These are phyloP conservation scores for Acanthamoeba polyphaga DNA, from an alignment of 208 protist genomes.

Conservation along the genomic window DNA sequence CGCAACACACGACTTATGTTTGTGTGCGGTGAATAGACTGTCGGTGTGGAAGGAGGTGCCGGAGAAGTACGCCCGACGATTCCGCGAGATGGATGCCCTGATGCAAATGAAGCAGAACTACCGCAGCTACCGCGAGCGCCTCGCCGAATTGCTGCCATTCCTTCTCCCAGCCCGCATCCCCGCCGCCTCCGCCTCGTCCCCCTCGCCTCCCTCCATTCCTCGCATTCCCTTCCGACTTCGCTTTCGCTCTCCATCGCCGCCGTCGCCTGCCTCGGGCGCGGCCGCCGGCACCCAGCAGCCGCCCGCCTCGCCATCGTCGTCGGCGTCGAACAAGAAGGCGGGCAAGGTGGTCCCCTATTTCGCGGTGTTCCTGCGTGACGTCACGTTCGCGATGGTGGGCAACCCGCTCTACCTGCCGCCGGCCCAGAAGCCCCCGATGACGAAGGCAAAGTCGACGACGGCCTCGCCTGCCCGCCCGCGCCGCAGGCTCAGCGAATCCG, in stretches of 20 bases:
- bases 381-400: neutral
- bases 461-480: neutral
- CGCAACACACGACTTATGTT: neutral
- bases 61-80: neutral
- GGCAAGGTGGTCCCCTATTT: constrained; percentile 13
- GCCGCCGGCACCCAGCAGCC: neutral
- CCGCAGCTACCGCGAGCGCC: neutral
- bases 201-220: neutral
- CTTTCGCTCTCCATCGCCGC: neutral
- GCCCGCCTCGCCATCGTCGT: neutral
- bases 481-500: neutral
- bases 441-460: no score
- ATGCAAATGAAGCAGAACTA: constrained; percentile 6
- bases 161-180: no score
- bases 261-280: neutral
- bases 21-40: neutral
- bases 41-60: neutral
- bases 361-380: neutral
- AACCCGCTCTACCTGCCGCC: constrained; percentile 14
- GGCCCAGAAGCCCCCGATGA: neutral
- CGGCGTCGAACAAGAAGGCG: neutral
- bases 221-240: neutral
- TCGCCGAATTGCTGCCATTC: neutral
- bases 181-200: no score
- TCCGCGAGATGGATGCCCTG: constrained; percentile 3